These are phyloP conservation scores for Penicillium sp. DNA, from an alignment of 2,329 filamentous ascomycete species.

Conservation along the genomic window DNA sequence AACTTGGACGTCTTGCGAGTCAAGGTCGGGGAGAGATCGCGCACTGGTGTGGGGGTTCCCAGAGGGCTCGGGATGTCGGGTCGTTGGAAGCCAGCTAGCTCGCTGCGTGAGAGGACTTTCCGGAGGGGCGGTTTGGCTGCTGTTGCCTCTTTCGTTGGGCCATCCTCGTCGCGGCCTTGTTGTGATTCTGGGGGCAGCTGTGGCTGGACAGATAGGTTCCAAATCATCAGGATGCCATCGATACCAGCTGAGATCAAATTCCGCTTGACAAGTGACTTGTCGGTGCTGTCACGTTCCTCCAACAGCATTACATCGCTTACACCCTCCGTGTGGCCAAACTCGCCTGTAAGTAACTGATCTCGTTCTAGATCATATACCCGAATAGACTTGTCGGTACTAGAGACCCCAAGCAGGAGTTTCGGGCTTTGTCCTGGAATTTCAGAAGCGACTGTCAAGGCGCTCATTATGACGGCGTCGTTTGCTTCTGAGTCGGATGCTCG, in stretches of 20 bases:
- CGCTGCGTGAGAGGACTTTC: constrained; percentile 82
- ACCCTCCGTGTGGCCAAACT: constrained; percentile 94
- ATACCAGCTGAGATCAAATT: constrained; percentile 73
- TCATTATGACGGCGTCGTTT: constrained; percentile 80
- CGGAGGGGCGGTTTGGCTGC: constrained; percentile 74
- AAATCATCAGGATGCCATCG: constrained; percentile 84
- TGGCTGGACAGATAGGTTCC: constrained; percentile 53
- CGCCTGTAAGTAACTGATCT: constrained; percentile 78
- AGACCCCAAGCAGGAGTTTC: constrained; percentile 80
- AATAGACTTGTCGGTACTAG: constrained; percentile 94
- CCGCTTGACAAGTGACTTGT: constrained; percentile 49
- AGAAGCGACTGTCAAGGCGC: constrained; percentile 67
- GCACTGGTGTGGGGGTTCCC: constrained; percentile 47
- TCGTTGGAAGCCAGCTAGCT: constrained; percentile 76
- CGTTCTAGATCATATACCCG: constrained; percentile 81
- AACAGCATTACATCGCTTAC: constrained; percentile 83
- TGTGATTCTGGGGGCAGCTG: constrained; percentile 35
- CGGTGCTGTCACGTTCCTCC: constrained; percentile 45
- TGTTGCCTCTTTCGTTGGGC: constrained; percentile 53
- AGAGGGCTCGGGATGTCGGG: constrained; percentile 50
- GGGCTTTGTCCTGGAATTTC: constrained; percentile 61
- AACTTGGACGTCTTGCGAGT: constrained; percentile 61
- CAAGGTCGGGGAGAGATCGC: constrained; percentile 54
- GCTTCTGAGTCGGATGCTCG: constrained; percentile 81
- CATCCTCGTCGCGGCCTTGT: constrained; percentile 42